Evolutionary conservation across 495 filamentous ascomycete species (phyloP).

Genomic region (Evernia prunastri): DNA sequence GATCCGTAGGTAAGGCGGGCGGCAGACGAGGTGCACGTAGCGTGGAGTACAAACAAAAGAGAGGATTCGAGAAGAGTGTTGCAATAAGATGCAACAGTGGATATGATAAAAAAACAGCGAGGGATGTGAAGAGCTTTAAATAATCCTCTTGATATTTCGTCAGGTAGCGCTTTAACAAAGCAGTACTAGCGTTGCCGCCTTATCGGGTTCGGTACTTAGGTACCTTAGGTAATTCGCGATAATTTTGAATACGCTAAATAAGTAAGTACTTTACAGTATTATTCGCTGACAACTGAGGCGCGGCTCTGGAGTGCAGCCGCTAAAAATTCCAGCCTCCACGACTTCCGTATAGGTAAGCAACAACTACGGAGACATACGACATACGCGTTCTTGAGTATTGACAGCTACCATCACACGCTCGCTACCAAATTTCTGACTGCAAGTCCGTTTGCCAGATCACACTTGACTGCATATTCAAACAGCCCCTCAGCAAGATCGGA

Average conservation of each 20-base stretch:
- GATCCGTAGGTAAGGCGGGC: not conserved
- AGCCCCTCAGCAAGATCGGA: not conserved
- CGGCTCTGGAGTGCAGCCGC: slow-evolving; percentile 1
- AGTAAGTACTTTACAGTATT: no score
- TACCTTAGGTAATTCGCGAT: no score
- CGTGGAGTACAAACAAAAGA: not conserved
- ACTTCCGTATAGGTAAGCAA: not conserved
- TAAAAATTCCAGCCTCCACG: not conserved
- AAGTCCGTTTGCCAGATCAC: not conserved
- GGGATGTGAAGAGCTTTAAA: not conserved
- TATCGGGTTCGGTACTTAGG: no score
- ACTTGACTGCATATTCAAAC: not conserved
- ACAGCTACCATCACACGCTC: not conserved
- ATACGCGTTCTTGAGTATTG: not conserved
- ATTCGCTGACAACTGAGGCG: no score
- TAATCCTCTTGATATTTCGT: not conserved
- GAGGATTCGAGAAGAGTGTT: not conserved
- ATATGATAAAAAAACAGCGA: not conserved
- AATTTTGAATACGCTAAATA: no score
- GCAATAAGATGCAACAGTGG: not conserved
- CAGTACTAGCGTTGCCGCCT: not conserved
- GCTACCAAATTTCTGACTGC: not conserved
- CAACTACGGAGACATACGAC: no score
- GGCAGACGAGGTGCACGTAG: not conserved
- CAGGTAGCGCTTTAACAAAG: not conserved